Percentiles rank a stretch among this genome's conserved stretches.
These are phyloP conservation scores for Cicer bijugum DNA, from an alignment of 306 rosid genomes.

Conservation along the genomic window DNA sequence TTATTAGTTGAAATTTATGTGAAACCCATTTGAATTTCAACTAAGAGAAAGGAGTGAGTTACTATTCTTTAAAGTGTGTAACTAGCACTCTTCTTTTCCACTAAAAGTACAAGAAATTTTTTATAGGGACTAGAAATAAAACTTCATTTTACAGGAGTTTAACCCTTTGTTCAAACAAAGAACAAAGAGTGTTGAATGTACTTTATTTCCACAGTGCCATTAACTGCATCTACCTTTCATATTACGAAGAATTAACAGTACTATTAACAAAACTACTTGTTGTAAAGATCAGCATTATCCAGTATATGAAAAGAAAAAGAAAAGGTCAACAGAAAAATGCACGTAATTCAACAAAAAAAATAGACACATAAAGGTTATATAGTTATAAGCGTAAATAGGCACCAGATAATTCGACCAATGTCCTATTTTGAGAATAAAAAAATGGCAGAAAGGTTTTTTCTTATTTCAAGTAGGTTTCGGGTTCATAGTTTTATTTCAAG, in stretches of 20 bases:
- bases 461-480: not conserved
- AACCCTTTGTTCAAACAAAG: no score
- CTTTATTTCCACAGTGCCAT: not conserved
- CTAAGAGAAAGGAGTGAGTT: not conserved
- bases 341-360: not conserved
- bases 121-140: no score
- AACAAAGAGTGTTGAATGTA: not conserved
- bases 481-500: not conserved
- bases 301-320: no score
- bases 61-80: not conserved
- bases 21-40: not conserved
- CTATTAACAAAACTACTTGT: not conserved
- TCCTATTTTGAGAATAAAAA: not conserved
- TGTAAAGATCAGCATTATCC: not conserved
- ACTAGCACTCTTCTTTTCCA: not conserved
- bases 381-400: not conserved
- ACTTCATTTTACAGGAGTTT: no score
- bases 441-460: not conserved
- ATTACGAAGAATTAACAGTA: not conserved
- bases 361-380: not conserved
- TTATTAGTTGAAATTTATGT: not conserved
- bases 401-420: not conserved
- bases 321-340: not conserved
- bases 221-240: not conserved
- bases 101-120: no score